Evolutionary conservation across 306 rosid genomes (phyloP), one percentile per base, ranked within the genome.

Genomic region (Prunus persica): DNA sequence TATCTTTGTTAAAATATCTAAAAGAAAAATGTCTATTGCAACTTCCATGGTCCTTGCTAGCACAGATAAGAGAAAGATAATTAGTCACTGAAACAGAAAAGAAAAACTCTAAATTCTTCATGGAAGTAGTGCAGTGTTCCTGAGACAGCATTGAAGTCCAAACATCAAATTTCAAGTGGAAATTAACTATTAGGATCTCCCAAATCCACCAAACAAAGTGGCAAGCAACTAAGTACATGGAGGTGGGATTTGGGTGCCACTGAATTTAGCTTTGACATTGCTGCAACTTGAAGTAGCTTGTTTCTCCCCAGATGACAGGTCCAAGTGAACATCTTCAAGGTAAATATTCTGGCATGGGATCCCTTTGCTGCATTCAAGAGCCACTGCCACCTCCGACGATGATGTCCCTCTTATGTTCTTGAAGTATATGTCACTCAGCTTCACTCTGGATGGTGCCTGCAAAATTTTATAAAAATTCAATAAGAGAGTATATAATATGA

Each of bases 161-260:
- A 38, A 47, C 58, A 47, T 68, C 58, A 47, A 50, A 25, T 32
- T 32, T 69, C 20, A 20, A n/a, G 52, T 20, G 76, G 76, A 52
- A 72, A 72, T 34, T 14, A 71, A 72, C 65, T 14, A 71, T 16
- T 18, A 8, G 46, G 11, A 27, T 28, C 27, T 28, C n/a, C 8
- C 6, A 18, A 19, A 28, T 30, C 63, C 16, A 12, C 7, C 16
- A 11, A 20, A 16, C 5, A 16, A 50, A 71, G 72, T 34, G 24
- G 19, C 5, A 52, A 60, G 19, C 19, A 74, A 30, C 75, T 73
- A 84, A 51, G 65, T 34, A 81, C 90, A 84, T 54, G 90, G 90
- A 24, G 84, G 87, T 72, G 90, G 90, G 73, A 86, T 73, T 86
- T 84, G 90, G 78, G 86, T 81, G 82, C 90, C 90, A 69, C 76